These are phyloP conservation scores for Hypoxylon perforatum DNA, from an alignment of 495 filamentous ascomycete genomes.

Conservation along the genomic window DNA sequence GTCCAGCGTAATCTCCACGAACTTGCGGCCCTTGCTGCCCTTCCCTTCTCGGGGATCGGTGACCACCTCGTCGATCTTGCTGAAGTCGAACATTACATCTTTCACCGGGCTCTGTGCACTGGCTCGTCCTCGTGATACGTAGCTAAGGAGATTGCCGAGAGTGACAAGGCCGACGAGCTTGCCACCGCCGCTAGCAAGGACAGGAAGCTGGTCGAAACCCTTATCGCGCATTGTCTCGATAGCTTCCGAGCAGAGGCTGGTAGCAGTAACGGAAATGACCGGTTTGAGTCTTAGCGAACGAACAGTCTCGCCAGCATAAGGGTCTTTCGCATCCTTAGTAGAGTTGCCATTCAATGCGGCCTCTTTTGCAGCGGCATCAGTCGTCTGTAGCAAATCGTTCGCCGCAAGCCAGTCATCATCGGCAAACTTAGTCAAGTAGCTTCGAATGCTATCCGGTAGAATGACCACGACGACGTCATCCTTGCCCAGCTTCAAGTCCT, in stretches of 20 bases:
- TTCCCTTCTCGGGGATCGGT: constrained; percentile 77
- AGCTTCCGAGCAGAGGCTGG: constrained; percentile 78
- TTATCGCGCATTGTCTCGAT: constrained; percentile 98
- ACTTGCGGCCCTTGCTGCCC: constrained; percentile 67
- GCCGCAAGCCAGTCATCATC: constrained; percentile 98
- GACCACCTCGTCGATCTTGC: constrained; percentile 84
- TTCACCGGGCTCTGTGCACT: constrained; percentile 74
- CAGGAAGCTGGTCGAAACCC: constrained; percentile 95
- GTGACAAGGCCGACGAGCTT: constrained; percentile 91
- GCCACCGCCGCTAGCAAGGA: constrained; percentile 73
- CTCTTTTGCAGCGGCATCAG: constrained; percentile 35
- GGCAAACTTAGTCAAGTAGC: constrained; percentile 98
- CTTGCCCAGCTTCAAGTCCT: constrained; percentile 77
- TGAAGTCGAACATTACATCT: constrained; percentile 97
- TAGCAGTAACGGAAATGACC: constrained; percentile 80
- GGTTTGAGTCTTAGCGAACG: constrained; percentile 87
- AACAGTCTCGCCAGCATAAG: constrained; percentile 79
- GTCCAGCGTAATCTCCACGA: constrained; percentile 92
- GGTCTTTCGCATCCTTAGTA: constrained; percentile 61
- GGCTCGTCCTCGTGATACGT: constrained; percentile 83
- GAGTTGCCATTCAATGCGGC: constrained; percentile 63
- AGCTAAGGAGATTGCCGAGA: constrained; percentile 91
- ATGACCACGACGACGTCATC: constrained; percentile 89
- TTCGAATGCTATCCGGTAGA: constrained; percentile 93
- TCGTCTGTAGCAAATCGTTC: constrained; percentile 81